Percentiles rank a stretch among this genome's conserved stretches.
These are phyloP conservation scores for Mycena chlorophos DNA, from an alignment of 768 basidiomycete genomes.

Conservation along the genomic window DNA sequence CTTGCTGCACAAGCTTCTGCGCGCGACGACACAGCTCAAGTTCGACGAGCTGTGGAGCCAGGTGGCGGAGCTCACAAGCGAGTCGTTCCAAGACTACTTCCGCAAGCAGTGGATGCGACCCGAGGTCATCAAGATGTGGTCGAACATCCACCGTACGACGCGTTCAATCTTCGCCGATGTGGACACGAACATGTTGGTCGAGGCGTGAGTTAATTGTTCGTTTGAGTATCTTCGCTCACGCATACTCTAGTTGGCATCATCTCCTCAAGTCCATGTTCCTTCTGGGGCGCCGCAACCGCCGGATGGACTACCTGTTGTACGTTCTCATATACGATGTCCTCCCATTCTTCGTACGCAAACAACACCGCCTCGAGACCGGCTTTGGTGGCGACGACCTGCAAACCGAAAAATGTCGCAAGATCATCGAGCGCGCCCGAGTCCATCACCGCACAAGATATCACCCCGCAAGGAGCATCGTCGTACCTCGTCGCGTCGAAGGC, in stretches of 20 bases:
- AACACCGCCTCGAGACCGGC: conserved; percentile 18
- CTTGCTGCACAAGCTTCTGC: conserved; percentile 23
- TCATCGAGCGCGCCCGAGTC: background rate
- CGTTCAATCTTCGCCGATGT: conserved; percentile 12
- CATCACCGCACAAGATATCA: conserved; percentile 10
- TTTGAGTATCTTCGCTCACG: background rate
- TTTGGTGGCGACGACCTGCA: conserved; percentile 25
- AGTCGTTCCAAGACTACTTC: conserved; percentile 21
- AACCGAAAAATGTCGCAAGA: conserved; percentile 9
- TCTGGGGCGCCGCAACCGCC: conserved; percentile 22
- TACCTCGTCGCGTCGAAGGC: conserved; percentile 4
- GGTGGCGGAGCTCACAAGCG: conserved; percentile 12
- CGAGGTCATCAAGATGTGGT: conserved; percentile 19
- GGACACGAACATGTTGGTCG: conserved; percentile 31
- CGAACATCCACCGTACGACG: conserved; percentile 16
- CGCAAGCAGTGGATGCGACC: conserved; percentile 19
- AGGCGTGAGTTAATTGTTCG: conserved; percentile 12
- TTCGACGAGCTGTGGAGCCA: conserved; percentile 22
- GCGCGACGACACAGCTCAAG: conserved; percentile 9
- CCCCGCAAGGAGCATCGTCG: background rate
- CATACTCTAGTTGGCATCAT: conserved; percentile 24
- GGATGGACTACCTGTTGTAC: conserved; percentile 24
- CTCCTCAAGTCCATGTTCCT: conserved; percentile 28
- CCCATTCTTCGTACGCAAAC: conserved; percentile 14
- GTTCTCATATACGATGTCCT: conserved; percentile 19